A percentile compares a stretch with the other conserved stretches of the same genome.
Conservation (phyloP, 805 yeast genomes). For the Tetrapisispora fleetii region DNA sequence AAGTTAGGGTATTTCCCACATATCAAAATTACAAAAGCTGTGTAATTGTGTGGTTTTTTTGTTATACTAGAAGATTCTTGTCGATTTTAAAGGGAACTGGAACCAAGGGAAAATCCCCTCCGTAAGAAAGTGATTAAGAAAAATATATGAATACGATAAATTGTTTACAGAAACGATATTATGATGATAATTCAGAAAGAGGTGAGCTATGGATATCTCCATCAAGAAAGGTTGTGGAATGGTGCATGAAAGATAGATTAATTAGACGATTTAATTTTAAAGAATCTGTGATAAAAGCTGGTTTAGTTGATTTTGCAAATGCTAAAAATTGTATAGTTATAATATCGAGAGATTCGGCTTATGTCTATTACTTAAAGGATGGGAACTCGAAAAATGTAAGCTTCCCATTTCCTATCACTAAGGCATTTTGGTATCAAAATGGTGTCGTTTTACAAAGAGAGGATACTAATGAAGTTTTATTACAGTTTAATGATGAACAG, state of each 20-base stretch:
- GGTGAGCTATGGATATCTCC: conserved; percentile 27
- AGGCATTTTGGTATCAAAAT: conserved; percentile 53
- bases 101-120: no score
- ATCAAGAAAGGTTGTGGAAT: conserved; percentile 28
- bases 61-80: no score
- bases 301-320: conserved; percentile 44
- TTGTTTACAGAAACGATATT: neutral
- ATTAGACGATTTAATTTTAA: conserved; percentile 33
- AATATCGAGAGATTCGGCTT: conserved; percentile 48
- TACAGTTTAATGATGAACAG: conserved; percentile 14
- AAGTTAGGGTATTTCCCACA: no score
- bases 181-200: neutral
- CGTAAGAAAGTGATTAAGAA: no score
- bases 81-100: no score
- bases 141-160: neutral
- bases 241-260: conserved; percentile 28
- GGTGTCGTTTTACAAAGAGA: conserved; percentile 56
- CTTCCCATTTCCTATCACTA: conserved; percentile 57
- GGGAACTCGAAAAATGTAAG: conserved; percentile 53
- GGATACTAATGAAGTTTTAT: neutral
- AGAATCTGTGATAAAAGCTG: conserved; percentile 44
- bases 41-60: no score
- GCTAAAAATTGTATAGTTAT: conserved; percentile 42
- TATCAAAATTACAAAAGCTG: no score
- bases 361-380: conserved; percentile 44